These are phyloP conservation scores for Laguncularia racemosa DNA, from an alignment of 345 rosid species.

Conservation along the genomic window DNA sequence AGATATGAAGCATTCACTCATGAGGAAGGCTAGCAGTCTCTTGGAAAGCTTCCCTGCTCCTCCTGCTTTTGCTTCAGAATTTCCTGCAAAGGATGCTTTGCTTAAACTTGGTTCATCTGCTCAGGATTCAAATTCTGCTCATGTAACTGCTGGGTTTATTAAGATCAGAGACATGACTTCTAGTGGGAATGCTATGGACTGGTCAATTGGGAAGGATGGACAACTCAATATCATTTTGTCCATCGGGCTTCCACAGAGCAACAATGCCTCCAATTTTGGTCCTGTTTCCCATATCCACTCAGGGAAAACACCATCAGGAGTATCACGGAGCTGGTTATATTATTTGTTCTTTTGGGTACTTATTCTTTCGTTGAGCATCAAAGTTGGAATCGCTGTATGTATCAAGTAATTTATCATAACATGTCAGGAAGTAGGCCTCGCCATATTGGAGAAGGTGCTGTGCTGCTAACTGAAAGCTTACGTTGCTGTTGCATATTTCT, in stretches of 20 bases:
- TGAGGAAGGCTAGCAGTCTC: slow-evolving; percentile 58
- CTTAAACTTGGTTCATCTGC: slow-evolving; percentile 32
- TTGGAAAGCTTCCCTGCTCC: slow-evolving; percentile 54
- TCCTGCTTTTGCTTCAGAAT: slow-evolving; percentile 63
- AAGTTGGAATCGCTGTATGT: slow-evolving; percentile 40
- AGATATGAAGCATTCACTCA: slow-evolving; percentile 46
- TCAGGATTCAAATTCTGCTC: slow-evolving; percentile 53
- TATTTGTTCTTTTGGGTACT: slow-evolving; percentile 61
- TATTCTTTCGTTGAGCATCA: slow-evolving; percentile 55
- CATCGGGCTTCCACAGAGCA: slow-evolving; percentile 15
- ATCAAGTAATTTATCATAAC: slow-evolving; percentile 28
- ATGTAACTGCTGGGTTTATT: slow-evolving; percentile 57
- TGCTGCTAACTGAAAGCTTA: too few relatives aligned
- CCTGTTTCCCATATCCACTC: slow-evolving; percentile 10
- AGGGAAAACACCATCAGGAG: slow-evolving; percentile 31
- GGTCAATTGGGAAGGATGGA: slow-evolving; percentile 49
- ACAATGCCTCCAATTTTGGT: slow-evolving; percentile 7
- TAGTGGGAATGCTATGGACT: slow-evolving; percentile 32
- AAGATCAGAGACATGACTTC: slow-evolving; percentile 36
- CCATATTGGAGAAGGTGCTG: too few relatives aligned
- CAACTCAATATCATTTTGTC: slow-evolving; percentile 39
- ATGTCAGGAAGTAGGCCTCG: neutral
- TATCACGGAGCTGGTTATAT: slow-evolving; percentile 33
- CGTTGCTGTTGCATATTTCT: too few relatives aligned
- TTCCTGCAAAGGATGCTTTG: slow-evolving; percentile 56